Conservation (phyloP, 495 filamentous ascomycete species). For the Neurospora africana region DNA sequence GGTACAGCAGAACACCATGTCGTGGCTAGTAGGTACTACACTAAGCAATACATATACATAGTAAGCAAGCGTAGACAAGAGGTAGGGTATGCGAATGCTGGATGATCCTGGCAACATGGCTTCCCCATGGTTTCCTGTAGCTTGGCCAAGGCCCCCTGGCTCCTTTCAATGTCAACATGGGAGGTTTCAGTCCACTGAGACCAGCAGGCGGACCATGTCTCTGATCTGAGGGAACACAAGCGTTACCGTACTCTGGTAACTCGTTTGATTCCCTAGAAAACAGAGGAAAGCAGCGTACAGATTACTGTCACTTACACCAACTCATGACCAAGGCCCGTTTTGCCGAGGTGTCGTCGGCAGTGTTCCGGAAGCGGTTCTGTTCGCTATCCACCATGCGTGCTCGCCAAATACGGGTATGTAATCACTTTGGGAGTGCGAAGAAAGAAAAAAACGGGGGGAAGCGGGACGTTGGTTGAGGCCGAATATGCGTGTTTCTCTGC, state of each 20-base stretch:
- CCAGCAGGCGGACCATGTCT: not conserved
- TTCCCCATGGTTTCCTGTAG: not conserved
- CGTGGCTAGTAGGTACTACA: not conserved
- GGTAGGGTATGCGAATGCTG: not conserved
- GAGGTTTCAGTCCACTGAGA: not conserved
- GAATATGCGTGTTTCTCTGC: not conserved
- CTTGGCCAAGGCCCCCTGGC: not conserved
- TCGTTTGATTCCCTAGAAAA: not conserved
- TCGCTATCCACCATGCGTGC: not conserved
- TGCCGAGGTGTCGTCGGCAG: not conserved
- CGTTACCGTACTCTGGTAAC: not conserved
- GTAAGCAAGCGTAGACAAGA: not conserved
- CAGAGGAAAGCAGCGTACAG: not conserved
- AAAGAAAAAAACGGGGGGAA: not conserved
- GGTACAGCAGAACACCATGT: not conserved
- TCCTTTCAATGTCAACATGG: not conserved
- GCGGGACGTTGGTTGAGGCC: not conserved
- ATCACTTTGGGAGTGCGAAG: not conserved
- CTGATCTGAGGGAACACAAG: not conserved
- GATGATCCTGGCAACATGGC: not conserved
- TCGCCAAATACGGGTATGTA: not conserved
- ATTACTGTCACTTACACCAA: not conserved
- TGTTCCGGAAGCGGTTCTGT: not conserved
- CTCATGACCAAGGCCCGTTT: not conserved
- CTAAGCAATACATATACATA: not conserved